These are phyloP conservation scores for Waltiozyma sp. DNA, from an alignment of 1,139 yeast genomes.

Conservation along the genomic window DNA sequence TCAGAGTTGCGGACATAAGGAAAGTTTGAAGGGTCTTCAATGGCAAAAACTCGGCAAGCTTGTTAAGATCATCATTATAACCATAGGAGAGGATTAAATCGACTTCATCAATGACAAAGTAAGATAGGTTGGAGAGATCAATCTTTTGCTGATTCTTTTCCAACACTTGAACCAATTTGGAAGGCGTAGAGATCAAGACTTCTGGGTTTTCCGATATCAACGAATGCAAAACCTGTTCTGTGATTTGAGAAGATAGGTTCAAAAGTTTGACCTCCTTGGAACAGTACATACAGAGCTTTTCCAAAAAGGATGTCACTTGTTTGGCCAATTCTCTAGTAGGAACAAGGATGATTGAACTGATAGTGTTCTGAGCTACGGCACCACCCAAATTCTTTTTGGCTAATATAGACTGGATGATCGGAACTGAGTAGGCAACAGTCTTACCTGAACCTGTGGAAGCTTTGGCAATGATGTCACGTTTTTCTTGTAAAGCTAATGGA, in stretches of 20 bases:
- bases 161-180: constrained; percentile 53
- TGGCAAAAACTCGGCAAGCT: constrained; percentile 54
- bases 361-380: constrained; percentile 19
- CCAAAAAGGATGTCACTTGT: constrained; percentile 68
- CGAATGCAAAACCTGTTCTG: constrained; percentile 64
- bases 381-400: constrained; percentile 21
- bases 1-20: constrained; percentile 93
- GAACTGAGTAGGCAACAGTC: constrained; percentile 75
- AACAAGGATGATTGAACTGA: constrained; percentile 50
- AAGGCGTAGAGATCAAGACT: constrained; percentile 80
- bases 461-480: constrained; percentile 76
- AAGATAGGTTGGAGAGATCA: constrained; percentile 45
- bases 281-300: constrained; percentile 59
- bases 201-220: constrained; percentile 68
- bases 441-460: constrained; percentile 91
- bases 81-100: constrained; percentile 89
- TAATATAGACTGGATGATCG: constrained; percentile 61
- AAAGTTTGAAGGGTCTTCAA: constrained; percentile 75
- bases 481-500: constrained; percentile 79
- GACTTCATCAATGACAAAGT: constrained; percentile 88
- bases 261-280: constrained; percentile 54
- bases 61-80: constrained; percentile 70
- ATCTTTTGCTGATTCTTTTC: constrained; percentile 32
- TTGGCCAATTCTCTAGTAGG: constrained; percentile 81
- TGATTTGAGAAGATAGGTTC: constrained; percentile 63